Percentiles rank a stretch among this genome's conserved stretches.
Evolutionary conservation across 345 rosid genomes (phyloP).

Genomic region (Populus tremula): DNA sequence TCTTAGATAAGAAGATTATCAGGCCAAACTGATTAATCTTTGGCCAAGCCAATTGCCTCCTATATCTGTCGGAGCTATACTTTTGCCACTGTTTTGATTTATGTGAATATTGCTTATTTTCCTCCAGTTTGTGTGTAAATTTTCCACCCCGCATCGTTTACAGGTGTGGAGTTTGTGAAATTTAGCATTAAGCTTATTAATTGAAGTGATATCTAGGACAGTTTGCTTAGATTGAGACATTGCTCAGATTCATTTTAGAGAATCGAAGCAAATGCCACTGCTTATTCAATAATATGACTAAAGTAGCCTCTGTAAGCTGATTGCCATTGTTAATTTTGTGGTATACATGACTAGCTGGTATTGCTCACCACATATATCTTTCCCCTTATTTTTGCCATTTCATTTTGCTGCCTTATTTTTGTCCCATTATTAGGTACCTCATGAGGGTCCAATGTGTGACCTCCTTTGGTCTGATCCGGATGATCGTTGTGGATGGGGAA

Average conservation of each 20-base stretch:
- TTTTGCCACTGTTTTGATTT: neutral
- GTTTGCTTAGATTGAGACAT: neutral
- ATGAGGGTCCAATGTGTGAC: conserved; percentile 88
- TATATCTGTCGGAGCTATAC: neutral
- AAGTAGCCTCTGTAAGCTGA: neutral
- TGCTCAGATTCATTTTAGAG: neutral
- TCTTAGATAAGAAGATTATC: neutral
- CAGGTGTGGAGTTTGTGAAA: neutral
- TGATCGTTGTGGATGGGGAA: conserved; percentile 57
- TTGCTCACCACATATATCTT: neutral
- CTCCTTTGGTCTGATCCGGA: conserved; percentile 78
- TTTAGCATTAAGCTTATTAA: neutral
- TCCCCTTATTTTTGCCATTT: neutral
- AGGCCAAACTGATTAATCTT: neutral
- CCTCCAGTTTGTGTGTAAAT: neutral
- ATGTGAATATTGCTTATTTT: neutral
- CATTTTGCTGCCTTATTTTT: neutral
- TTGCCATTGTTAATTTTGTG: neutral
- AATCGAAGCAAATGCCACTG: neutral
- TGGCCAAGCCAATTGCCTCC: neutral
- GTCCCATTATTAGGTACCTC: conserved; percentile 53
- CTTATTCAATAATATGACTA: neutral
- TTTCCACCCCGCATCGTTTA: neutral
- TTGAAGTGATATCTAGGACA: neutral
- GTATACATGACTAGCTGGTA: neutral